A percentile compares a stretch with the other conserved stretches of the same genome.
Evolutionary conservation across 2,329 filamentous ascomycete species (phyloP).

Genomic region (Ophiocordyceps unilateralis): DNA sequence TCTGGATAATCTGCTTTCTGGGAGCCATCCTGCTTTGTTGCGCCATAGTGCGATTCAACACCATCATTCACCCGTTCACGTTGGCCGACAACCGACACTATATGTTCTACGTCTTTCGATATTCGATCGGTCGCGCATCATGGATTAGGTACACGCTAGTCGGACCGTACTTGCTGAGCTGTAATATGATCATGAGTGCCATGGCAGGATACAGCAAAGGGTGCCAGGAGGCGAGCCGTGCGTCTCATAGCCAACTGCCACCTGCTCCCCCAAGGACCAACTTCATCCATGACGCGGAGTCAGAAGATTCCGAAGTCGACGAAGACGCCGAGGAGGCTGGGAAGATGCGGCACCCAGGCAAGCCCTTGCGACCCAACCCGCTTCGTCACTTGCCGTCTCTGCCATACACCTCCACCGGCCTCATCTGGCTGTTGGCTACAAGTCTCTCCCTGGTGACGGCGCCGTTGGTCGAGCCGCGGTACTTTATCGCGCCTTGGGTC

Average conservation of each 20-base stretch:
- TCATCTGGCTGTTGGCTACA: constrained; percentile 50
- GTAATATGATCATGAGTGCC: constrained; percentile 48
- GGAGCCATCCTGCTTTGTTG: constrained; percentile 19
- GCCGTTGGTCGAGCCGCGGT: constrained; percentile 84
- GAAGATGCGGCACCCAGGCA: background rate
- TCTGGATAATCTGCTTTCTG: constrained; percentile 19
- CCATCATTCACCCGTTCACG: constrained; percentile 87
- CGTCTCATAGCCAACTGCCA: background rate
- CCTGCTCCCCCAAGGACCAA: background rate
- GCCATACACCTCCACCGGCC: constrained; percentile 29
- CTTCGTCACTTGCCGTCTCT: constrained; percentile 12
- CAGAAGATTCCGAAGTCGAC: background rate
- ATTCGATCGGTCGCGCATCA: constrained; percentile 52
- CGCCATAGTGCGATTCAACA: constrained; percentile 58
- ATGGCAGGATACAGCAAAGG: constrained; percentile 30
- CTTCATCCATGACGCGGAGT: background rate
- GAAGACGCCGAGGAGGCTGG: background rate
- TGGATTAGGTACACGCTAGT: constrained; percentile 50
- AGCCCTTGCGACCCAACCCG: constrained; percentile 7
- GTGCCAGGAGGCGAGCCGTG: background rate
- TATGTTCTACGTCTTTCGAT: constrained; percentile 88
- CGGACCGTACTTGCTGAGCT: constrained; percentile 52
- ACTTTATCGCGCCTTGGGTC: constrained; percentile 91
- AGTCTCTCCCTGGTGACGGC: constrained; percentile 69
- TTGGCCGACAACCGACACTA: constrained; percentile 94